Evolutionary conservation across 169 alveolate genomes (phyloP), one percentile per base, ranked within the genome.

Genomic region (Condylostoma magnum): DNA sequence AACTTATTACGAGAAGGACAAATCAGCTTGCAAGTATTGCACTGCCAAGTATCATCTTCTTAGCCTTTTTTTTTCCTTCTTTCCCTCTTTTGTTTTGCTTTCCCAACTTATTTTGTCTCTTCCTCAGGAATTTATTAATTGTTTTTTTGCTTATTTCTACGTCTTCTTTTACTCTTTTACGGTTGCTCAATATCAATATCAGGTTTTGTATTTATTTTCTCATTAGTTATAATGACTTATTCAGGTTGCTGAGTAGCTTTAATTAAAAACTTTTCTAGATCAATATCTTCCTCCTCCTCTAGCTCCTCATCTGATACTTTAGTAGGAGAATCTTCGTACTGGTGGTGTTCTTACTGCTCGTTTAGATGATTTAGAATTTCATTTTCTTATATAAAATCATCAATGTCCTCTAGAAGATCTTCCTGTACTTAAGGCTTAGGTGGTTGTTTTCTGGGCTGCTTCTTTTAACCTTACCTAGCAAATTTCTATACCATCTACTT

Each of bases 1-100:
- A 80, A 43, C 41, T 68, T 58, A 33, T 68, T 75, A 34, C 68
- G 73, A 10, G 87, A 31, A 2, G 44, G 76, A 41, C 73, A 80
- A 3, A 44, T 28, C 12, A 22, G 67, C 46, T 56, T 57, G 60
- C 87, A 80, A 3, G 58, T 50, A 25, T 60, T 54, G 67, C 87
- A 80, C 27, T 37, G 58, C 1, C 58, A 37, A 6, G 10, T 18
- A 4, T 25, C 43, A 20, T 46, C 30, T 6, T 30, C 43, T n/a
- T n/a, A n/a, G 25, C 47, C 73, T 43, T 63, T 63, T 46, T 63
- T 63, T 73, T 38, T n/a, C n/a, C n/a, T n/a, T n/a, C n/a, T 76
- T 38, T 67, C 71, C 38, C 69, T 38, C 69, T 36, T 58, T 36
- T 25, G 33, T 57, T 71, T 77, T 33, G 51, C 70, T 67, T 77